Evolutionary conservation across 371 early-diverging fungal genomes (phyloP).

Genomic region (Actinomucor elegans): DNA sequence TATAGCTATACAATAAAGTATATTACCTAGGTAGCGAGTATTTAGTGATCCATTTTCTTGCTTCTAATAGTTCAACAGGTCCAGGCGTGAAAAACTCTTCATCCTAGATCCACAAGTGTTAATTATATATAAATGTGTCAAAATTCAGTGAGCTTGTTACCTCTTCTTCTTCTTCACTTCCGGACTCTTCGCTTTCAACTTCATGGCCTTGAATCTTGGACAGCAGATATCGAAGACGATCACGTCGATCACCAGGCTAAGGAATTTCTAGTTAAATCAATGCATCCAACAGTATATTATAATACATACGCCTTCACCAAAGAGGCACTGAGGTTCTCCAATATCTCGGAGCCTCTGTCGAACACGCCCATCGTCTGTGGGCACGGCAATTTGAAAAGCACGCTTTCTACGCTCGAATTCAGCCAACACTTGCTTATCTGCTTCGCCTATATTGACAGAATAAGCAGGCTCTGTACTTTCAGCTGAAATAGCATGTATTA

Average conservation of each 20-base stretch:
- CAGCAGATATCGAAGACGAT: constrained; percentile 77
- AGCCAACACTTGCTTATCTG: constrained; percentile 73
- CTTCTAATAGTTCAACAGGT: constrained; percentile 63
- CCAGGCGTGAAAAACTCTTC: constrained; percentile 93
- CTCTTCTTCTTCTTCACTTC: constrained; percentile 44
- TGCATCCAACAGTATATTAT: not conserved
- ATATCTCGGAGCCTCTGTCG: constrained; percentile 73
- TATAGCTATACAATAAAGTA: too few relatives aligned
- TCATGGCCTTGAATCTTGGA: constrained; percentile 54
- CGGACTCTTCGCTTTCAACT: constrained; percentile 52
- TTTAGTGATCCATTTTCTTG: constrained; percentile 71
- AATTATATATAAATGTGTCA: too few relatives aligned
- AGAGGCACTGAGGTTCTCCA: constrained; percentile 86
- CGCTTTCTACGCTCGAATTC: constrained; percentile 85
- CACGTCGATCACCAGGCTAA: constrained; percentile 87
- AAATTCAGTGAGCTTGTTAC: too few relatives aligned
- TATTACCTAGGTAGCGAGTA: constrained; percentile 76
- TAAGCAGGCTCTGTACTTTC: constrained; percentile 44
- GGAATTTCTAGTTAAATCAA: not conserved
- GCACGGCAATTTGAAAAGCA: constrained; percentile 82
- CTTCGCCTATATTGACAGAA: constrained; percentile 56
- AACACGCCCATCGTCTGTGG: constrained; percentile 90
- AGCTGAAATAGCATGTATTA: constrained; percentile 7
- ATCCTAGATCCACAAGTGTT: constrained; percentile 6
- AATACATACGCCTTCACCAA: constrained; percentile 87